Evolutionary conservation across 768 basidiomycete genomes (phyloP).

Genomic region (Cystobasidium ongulense): DNA sequence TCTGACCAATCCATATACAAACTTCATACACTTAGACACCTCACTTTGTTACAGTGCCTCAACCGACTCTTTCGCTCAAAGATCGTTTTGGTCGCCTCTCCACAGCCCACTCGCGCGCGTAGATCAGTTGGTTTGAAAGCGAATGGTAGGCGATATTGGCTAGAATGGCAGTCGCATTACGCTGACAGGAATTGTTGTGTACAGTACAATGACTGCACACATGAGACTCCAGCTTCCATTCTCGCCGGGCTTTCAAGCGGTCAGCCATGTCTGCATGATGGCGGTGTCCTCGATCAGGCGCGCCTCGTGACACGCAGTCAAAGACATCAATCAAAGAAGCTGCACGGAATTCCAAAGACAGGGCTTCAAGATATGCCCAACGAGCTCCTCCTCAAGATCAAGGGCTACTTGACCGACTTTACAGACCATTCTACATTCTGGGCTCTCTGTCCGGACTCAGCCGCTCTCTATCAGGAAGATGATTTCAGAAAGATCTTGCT

Average conservation of each 20-base stretch:
- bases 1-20: too few relatives aligned
- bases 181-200: not conserved
- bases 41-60: too few relatives aligned
- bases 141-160: too few relatives aligned
- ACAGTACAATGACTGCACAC: not conserved
- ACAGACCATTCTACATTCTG: not conserved
- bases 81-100: too few relatives aligned
- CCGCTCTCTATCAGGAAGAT: not conserved
- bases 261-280: not conserved
- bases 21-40: too few relatives aligned
- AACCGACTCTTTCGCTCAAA: too few relatives aligned
- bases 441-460: not conserved
- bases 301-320: not conserved
- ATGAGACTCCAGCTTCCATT: not conserved
- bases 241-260: not conserved
- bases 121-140: too few relatives aligned
- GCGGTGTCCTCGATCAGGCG: not conserved
- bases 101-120: too few relatives aligned
- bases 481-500: not conserved
- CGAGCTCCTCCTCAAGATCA: constrained; percentile 6
- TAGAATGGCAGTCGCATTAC: too few relatives aligned
- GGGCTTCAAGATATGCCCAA: constrained; percentile 12
- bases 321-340: not conserved
- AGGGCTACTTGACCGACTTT: constrained; percentile 3
- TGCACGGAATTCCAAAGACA: not conserved